Evolutionary conservation across 257 asterid genomes (phyloP), one percentile per base, ranked within the genome.

Genomic region (Leptodermis oblonga): DNA sequence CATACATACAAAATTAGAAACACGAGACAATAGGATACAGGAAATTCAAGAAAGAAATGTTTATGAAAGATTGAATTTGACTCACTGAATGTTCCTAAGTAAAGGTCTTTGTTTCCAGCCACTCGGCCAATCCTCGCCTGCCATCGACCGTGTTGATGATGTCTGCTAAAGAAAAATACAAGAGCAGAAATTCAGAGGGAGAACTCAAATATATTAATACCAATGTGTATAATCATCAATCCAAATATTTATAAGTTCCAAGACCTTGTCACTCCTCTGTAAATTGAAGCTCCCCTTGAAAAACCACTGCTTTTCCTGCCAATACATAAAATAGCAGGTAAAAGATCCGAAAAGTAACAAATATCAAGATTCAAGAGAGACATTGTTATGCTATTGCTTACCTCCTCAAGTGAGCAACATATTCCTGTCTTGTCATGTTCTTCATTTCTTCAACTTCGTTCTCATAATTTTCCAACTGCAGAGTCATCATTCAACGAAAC

Each of bases 101-200:
- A 94, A 42, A 94, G 96, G 80, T 94, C 99, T 73, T 94, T 94
- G 83, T 94, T 94, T 34, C 99, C 99, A 0, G 99, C 99, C 18
- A 94, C 98, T 4, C 99, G 88, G 82, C 99, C 99, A 1, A 95
- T 95, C 37, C 99, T 87, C 63, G 99, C 98, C 80, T 94, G 99
- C 99, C 99, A 94, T 31, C 99, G 83, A 20, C 99, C 99, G 59
- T 94, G 99, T 74, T 94, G 99, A 80, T 94, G 99, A 82, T 94
- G 98, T 86, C 99, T 94, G 96, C 97, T 88, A 90, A 75, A 79
- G 74, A 73, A 68, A 67, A 84, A 74, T 43, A 64, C 41, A 68
- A 17, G 68, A 77, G 72, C 41, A 48, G 56, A 78, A 63, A 42
- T 77, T 78, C 66, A 77, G 74, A 31, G 5, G 13, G 43, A 1